These are phyloP conservation scores for Kuraishia hungarica DNA, from an alignment of 805 yeast species.

Conservation along the genomic window DNA sequence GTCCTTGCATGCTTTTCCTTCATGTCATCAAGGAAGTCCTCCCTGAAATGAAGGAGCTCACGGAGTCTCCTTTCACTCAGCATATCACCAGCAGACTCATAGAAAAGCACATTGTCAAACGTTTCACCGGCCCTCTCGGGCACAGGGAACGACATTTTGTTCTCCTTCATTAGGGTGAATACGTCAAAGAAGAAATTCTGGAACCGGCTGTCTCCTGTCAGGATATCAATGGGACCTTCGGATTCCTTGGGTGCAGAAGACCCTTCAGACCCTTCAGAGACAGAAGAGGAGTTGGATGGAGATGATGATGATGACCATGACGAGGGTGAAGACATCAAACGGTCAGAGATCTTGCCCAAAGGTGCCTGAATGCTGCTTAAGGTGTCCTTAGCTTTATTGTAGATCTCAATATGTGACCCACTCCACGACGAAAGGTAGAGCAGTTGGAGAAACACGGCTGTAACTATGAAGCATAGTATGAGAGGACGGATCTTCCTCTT, in stretches of 20 bases:
- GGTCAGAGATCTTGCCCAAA: not conserved
- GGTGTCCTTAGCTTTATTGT: not conserved
- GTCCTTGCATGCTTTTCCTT: slow-evolving; percentile 23
- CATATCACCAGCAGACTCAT: slow-evolving; percentile 16
- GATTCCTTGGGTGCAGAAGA: not conserved
- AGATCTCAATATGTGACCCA: not conserved
- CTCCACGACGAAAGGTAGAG: not conserved
- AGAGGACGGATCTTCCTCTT: not conserved
- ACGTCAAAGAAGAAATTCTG: slow-evolving; percentile 16
- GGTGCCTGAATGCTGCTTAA: not conserved
- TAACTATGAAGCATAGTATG: not conserved
- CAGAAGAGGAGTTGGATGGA: not conserved
- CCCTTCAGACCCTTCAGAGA: not conserved
- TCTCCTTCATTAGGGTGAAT: slow-evolving; percentile 19
- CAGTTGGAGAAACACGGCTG: not conserved
- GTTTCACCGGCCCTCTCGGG: slow-evolving; percentile 21
- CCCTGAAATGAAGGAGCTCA: slow-evolving; percentile 18
- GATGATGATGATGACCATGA: not conserved
- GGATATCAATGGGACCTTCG: not conserved
- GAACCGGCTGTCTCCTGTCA: not conserved
- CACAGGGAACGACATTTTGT: slow-evolving; percentile 21
- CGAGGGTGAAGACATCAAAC: not conserved
- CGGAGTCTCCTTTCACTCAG: slow-evolving; percentile 19
- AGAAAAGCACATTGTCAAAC: slow-evolving; percentile 23
- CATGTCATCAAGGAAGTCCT: slow-evolving; percentile 22